Evolutionary conservation across 768 basidiomycete genomes (phyloP), one percentile per base, ranked within the genome.

Genomic region (Auricularia sp.): DNA sequence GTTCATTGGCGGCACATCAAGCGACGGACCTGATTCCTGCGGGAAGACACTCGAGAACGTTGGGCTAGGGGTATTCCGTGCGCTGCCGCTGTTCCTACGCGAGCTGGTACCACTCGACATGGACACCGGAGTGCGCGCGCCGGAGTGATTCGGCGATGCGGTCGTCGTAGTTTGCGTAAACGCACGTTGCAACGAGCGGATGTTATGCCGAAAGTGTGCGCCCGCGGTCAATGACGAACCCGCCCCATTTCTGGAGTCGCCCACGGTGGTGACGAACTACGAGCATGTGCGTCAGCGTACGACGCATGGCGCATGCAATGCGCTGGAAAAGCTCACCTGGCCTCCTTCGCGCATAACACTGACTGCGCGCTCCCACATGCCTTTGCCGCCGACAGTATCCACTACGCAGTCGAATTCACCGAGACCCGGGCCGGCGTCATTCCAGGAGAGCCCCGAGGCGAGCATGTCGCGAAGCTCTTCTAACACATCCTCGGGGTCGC

Each of bases 191-290:
- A 90, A 74, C 6, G 87, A 83, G 29, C 90, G 80, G 70, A 93
- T 75, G 58, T 58, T 56, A 1, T 64, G 64, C 13, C 13, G 35
- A 24, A 56, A 54, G 51, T 54, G 64, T 11, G 54, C 54, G 54
- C 39, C 34, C 21, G 42, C 39, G 21, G 64, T 34, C 7, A 37
- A 42, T 34, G 58, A 44, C 1, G 54, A 56, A 36, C 65, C 59
- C 63, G 24, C 56, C 11, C 56, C 56, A 24, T 59, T 34, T 24
- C 56, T 24, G 14, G 75, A 76, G 74, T 92, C 89, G 2, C 92
- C 91, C 1, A 90, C 83, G 33, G 92, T 77, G 1, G 92, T 93
- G 54, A 90, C 92, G 73, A 94, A 92, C 73, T 91, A 86, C 18
- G 33, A 33, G 62, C 56, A 29, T n/a, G 39, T 35, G 16, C 39